Conservation (phyloP, 805 yeast species). For the Candida sonorensis region DNA sequence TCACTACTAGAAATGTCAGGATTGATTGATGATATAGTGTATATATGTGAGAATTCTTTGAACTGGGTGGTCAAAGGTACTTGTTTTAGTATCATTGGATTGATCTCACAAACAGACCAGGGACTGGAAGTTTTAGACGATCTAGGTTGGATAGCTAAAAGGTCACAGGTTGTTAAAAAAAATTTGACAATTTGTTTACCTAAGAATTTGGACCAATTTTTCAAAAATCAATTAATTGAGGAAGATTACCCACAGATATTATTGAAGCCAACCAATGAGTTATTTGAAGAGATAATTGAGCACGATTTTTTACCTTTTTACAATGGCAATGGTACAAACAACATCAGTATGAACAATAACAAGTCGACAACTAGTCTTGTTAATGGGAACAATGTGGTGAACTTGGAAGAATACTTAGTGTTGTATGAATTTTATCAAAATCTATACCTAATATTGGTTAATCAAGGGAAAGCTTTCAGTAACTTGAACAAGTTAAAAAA, state of each 20-base stretch:
- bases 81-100: constrained; percentile 72
- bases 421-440: constrained; percentile 22
- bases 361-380: too few species aligned
- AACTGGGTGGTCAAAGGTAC: constrained; percentile 66
- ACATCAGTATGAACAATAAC: too few species aligned
- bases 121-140: constrained; percentile 86
- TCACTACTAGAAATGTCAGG: constrained; percentile 42
- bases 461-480: constrained; percentile 21
- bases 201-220: constrained; percentile 13
- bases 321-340: too few species aligned
- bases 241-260: constrained; percentile 7
- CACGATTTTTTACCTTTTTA: constrained; percentile 23
- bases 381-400: too few species aligned
- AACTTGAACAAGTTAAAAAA: constrained; percentile 46
- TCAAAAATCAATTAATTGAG: constrained; percentile 2
- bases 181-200: constrained; percentile 30
- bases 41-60: constrained; percentile 38
- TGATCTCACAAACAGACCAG: constrained; percentile 62
- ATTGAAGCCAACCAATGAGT: constrained; percentile 6
- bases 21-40: constrained; percentile 46
- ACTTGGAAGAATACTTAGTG: constrained; percentile 16
- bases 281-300: constrained; percentile 17
- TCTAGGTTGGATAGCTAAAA: constrained; percentile 59
- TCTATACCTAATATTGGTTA: constrained; percentile 22
- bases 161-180: constrained; percentile 31